phyloP scores from a whole-genome alignment of 2,329 filamentous ascomycete species.

The Aspergillus sojae region DNA sequence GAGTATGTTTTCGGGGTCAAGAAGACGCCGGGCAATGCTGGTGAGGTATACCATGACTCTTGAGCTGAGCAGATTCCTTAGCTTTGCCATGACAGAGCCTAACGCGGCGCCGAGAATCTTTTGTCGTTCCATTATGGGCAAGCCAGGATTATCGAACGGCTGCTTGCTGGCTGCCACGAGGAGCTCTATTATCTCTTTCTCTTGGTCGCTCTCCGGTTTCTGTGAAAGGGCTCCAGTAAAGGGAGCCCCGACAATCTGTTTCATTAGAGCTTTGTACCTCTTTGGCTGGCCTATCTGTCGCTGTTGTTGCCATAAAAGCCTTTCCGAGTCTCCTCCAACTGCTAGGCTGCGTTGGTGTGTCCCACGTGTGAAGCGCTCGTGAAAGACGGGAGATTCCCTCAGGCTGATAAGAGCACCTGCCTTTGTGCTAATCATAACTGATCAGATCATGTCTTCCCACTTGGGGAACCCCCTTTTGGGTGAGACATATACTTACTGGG shows the following conservation, averaged over 20 bases:
- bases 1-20: slow-evolving; percentile 30
- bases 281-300: slow-evolving; percentile 22
- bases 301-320: slow-evolving; percentile 19
- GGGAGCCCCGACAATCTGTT: slow-evolving; percentile 44
- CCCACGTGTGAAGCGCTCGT: slow-evolving; percentile 6
- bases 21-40: slow-evolving; percentile 33
- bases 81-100: slow-evolving; percentile 9
- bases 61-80: slow-evolving; percentile 27
- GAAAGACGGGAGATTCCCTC: slow-evolving; percentile 11
- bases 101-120: not conserved
- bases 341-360: slow-evolving; percentile 3
- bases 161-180: slow-evolving; percentile 5
- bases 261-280: slow-evolving; percentile 44
- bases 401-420: slow-evolving; percentile 21
- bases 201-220: slow-evolving; percentile 23
- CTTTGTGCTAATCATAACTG: slow-evolving; percentile 13
- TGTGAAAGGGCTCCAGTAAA: slow-evolving; percentile 35
- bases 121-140: not conserved
- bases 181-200: slow-evolving; percentile 25
- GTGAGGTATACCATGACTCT: slow-evolving; percentile 33
- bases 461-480: not conserved
- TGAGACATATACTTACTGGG: slow-evolving; percentile 33
- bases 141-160: slow-evolving; percentile 4
- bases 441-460: not conserved
- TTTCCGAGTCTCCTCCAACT: not conserved